These are phyloP conservation scores for Sphaceloma murrayae DNA, from an alignment of 2,329 filamentous ascomycete species.

Conservation along the genomic window DNA sequence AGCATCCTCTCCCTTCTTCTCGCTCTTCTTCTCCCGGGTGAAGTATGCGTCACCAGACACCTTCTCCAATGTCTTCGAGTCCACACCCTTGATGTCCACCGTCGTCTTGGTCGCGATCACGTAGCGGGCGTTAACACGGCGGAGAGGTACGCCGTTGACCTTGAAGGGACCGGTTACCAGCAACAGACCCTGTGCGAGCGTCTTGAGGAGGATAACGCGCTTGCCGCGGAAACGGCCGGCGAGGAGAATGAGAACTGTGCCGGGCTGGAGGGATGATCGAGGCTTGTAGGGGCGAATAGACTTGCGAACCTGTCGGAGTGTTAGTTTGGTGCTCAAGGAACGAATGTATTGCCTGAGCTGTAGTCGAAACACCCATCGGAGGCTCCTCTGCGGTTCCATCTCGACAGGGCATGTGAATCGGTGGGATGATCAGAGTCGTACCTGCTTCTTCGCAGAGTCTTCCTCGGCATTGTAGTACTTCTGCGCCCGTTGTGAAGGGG, in stretches of 20 bases:
- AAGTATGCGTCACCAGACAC: constrained; percentile 80
- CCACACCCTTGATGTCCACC: constrained; percentile 75
- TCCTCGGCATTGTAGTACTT: constrained; percentile 99
- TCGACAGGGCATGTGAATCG: neutral
- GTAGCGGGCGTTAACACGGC: constrained; percentile 85
- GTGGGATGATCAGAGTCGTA: constrained; percentile 48
- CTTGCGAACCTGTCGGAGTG: constrained; percentile 74
- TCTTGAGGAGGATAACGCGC: constrained; percentile 98
- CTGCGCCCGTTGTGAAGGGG: constrained; percentile 81
- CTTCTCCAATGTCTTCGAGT: constrained; percentile 65
- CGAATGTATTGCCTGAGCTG: too few species aligned
- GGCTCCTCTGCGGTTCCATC: neutral
- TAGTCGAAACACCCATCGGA: too few species aligned
- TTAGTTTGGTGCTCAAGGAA: too few species aligned
- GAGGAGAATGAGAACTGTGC: constrained; percentile 96
- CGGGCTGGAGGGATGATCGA: constrained; percentile 82
- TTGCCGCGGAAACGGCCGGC: constrained; percentile 99
- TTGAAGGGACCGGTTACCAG: constrained; percentile 99
- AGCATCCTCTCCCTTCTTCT: constrained; percentile 94
- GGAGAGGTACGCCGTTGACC: constrained; percentile 97
- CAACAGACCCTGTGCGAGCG: constrained; percentile 92
- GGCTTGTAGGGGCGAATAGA: constrained; percentile 76
- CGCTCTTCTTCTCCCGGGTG: constrained; percentile 84
- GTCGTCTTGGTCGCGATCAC: constrained; percentile 84
- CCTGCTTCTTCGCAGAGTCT: constrained; percentile 82